Base-by-base conservation (phyloP, 305 asterid species). In the Fraxinus greggii region DNA sequence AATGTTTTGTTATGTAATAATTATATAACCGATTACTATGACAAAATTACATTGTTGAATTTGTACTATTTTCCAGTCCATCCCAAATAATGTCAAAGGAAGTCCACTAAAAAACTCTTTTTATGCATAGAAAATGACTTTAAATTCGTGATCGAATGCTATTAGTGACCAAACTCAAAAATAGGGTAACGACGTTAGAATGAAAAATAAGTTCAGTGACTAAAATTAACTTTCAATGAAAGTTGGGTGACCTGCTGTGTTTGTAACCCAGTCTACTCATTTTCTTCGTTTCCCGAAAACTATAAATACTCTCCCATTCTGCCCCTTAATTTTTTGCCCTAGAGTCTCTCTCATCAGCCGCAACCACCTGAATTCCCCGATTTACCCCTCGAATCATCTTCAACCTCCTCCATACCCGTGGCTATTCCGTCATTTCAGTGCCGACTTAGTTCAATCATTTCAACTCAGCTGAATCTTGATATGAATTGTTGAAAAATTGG, bases 261-360 rank as follows among this genome's bases (percentile, higher is more conserved):
- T 29, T 29, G 35, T 67, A 12, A 29, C 38, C 36, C 38, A 69
- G 75, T 29, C 40, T 29, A 29, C 75, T 29, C 23, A 12, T 69
- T 51, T 29, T 69, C 75, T 69, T 28, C 75, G 33, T 69, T 69
- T 69, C 75, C 75, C 75, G 75, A 69, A 69, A 69, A 29, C 75
- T 69, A 69, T 69, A 69, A 69, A 69, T 69, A 69, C 75, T 69
- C 38, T 69, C 40, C 1, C 40, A 26, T 69, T 69, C 75, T 31
- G 23, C 35, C 75, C 24, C 24, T 33, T 13, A 5, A 28, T 15
- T 69, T 69, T 28, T 29, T 15, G 75, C 75, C 75, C 75, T 69
- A 69, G 73, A 29, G 23, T 29, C 75, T 28, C 75, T 69, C 75
- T 69, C 75, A 9, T 69, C 75, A 63, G 75, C 75, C 75, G 75